These are phyloP conservation scores for Globisporangium acanthophoron DNA, from an alignment of 352 stramenopile species.

Conservation along the genomic window DNA sequence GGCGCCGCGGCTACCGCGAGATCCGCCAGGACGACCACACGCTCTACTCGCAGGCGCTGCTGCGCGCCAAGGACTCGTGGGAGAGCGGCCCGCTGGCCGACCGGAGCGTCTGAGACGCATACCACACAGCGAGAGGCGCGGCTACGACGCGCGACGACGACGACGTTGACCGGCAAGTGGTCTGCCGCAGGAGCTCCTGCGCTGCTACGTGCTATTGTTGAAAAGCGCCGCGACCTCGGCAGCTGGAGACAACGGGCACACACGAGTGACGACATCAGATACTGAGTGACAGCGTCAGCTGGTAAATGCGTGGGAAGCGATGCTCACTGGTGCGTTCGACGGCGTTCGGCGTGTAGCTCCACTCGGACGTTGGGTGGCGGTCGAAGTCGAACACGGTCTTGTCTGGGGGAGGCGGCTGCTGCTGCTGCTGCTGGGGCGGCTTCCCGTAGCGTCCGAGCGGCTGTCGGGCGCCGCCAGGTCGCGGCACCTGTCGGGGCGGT, in stretches of 20 bases:
- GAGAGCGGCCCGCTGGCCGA: conserved; percentile 26
- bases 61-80: conserved; percentile 63
- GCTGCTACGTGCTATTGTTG: conserved; percentile 3
- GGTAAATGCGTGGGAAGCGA: neutral
- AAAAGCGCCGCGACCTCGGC: conserved; percentile 54
- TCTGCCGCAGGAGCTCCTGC: neutral
- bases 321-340: conserved; percentile 44
- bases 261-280: neutral
- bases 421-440: conserved; percentile 2
- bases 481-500: conserved; percentile 5
- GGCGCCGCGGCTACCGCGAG: conserved; percentile 42
- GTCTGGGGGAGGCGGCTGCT: neutral
- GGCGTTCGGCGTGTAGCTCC: conserved; percentile 42
- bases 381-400: conserved; percentile 41
- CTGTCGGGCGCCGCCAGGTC: conserved; percentile 17
- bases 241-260: conserved; percentile 13
- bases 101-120: neutral
- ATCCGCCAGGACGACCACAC: conserved; percentile 46
- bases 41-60: conserved; percentile 60
- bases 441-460: neutral
- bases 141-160: neutral
- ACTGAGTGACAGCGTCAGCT: too few species aligned
- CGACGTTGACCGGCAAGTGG: neutral
- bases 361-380: conserved; percentile 53
- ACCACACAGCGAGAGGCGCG: neutral